Evolutionary conservation across 2,329 filamentous ascomycete species (phyloP), one percentile per base, ranked within the genome.

Genomic region (Scedosporium aurantiacum): DNA sequence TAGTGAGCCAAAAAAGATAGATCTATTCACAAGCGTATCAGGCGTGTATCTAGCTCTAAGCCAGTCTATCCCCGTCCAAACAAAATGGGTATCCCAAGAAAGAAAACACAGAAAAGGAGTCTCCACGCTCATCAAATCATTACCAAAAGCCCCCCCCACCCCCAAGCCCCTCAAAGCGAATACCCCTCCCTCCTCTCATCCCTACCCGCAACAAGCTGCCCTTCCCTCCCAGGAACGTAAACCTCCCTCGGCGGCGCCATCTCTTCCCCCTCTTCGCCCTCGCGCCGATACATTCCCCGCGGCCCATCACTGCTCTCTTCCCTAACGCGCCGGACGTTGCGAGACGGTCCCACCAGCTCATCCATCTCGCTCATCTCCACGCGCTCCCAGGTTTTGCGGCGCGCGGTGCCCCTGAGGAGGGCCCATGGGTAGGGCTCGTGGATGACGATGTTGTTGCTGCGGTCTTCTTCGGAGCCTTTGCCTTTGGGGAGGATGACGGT

Each of bases 401-500:
- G 32, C 16, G n/a, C 6, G 23, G 18, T 21, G 27, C 58, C 45
- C 12, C 21, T 10, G 45, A 60, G 23, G 23, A 60, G 43, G 16
- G 58, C 58, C 58, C 40, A 37, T 0, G 32, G 27, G 45, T 60
- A 60, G 12, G 58, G 58, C 27, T 60, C 25, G 45, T 21, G 58
- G 43, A 60, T 37, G n/a, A 60, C 27, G 43, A 60, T 40, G 43
- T 54, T 54, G 45, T 45, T 47, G 16, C 58, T 28, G 16, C 43
- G 23, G 58, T 60, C 28, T 47, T 60, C 32, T 23, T 52, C 58
- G 23, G 43, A 60, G 10, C 58, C 45, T 32, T 52, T 54, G 45
- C 28, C 43, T n/a, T 60, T 47, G 43, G 58, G 58, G 14, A 60
- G 43, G 43, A 60, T 54, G 14, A 60, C 58, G 14, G 58, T 28